A percentile compares a stretch with the other conserved stretches of the same genome.
Evolutionary conservation across 345 rosid species (phyloP).

Genomic region (Salix caprea): DNA sequence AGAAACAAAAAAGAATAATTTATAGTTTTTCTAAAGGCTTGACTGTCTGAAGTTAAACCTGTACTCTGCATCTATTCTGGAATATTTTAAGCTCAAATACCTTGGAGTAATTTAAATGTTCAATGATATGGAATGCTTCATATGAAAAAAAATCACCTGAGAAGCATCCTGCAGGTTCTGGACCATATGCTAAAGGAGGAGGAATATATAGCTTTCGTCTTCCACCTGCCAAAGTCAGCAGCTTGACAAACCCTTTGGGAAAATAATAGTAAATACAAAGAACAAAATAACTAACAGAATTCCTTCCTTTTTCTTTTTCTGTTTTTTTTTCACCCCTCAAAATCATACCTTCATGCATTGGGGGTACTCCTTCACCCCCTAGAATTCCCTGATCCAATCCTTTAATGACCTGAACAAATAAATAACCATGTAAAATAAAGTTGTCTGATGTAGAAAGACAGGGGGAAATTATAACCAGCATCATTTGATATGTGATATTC

Average conservation of each 20-base stretch:
- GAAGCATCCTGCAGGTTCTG: slow-evolving; percentile 98
- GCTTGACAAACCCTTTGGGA: background rate
- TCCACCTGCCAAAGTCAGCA: slow-evolving; percentile 47
- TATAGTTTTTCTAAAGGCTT: background rate
- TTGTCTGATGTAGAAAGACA: background rate
- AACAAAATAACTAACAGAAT: background rate
- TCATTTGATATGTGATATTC: background rate
- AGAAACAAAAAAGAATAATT: background rate
- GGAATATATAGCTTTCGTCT: slow-evolving; percentile 87
- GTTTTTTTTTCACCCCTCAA: background rate
- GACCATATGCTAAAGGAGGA: slow-evolving; percentile 83
- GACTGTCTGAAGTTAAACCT: background rate
- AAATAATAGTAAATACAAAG: background rate
- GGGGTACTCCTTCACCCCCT: slow-evolving; percentile 90
- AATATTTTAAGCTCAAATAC: background rate
- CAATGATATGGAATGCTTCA: background rate
- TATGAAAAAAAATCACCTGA: slow-evolving; percentile 44
- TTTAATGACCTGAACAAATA: slow-evolving; percentile 60
- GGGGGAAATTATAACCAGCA: background rate
- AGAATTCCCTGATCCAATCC: slow-evolving; percentile 92
- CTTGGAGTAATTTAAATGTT: background rate
- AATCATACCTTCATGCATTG: slow-evolving; percentile 73
- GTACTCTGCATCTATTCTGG: background rate
- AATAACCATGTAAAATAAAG: background rate
- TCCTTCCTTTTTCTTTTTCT: background rate